Evolutionary conservation across 306 rosid genomes (phyloP).

Genomic region (Cicer cuneatum): DNA sequence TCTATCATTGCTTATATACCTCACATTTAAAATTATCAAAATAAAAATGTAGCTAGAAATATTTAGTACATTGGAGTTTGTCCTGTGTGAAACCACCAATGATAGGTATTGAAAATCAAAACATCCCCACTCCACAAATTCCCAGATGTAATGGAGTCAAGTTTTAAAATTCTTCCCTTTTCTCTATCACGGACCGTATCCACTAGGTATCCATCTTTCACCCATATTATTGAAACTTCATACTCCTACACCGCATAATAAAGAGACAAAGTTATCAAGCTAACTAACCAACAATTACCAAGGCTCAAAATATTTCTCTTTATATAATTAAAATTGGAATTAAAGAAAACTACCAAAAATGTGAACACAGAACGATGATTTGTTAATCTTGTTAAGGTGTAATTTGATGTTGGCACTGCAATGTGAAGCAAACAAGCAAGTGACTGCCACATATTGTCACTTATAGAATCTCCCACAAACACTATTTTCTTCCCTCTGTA

Average conservation of each 20-base stretch:
- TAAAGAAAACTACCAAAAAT: conserved; percentile 51
- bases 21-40: no score
- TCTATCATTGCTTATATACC: no score
- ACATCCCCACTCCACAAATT: conserved; percentile 64
- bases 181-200: conserved; percentile 52
- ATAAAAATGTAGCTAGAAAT: not conserved
- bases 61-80: conserved; percentile 45
- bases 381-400: conserved; percentile 36
- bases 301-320: not conserved
- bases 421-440: conserved; percentile 68
- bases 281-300: not conserved
- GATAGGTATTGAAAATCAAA: conserved; percentile 74
- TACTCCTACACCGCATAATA: conserved; percentile 52
- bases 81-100: conserved; percentile 78
- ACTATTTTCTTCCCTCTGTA: conserved; percentile 65
- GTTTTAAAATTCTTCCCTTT: conserved; percentile 61
- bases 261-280: not conserved
- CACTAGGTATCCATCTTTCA: conserved; percentile 77
- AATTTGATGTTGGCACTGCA: conserved; percentile 58
- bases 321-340: not conserved
- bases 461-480: conserved; percentile 86
- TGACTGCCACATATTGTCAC: conserved; percentile 86
- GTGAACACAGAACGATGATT: conserved; percentile 47
- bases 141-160: conserved; percentile 59
- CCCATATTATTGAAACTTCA: conserved; percentile 55